Conservation (phyloP, 768 basidiomycete genomes). For the Termitomyces sp. region DNA sequence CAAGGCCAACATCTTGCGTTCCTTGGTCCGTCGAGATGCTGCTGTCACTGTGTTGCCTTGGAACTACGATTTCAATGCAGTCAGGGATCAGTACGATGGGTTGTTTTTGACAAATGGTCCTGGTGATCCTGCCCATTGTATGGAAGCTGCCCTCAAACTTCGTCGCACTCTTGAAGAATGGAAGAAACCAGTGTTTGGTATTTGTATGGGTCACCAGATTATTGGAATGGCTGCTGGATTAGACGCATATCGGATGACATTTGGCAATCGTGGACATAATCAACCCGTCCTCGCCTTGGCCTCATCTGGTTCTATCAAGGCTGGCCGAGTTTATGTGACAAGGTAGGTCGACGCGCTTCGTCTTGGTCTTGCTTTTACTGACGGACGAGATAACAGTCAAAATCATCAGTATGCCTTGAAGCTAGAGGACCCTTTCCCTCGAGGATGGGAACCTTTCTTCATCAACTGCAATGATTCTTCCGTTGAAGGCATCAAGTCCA, state of each 20-base stretch:
- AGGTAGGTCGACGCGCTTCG: slow-evolving; percentile 40
- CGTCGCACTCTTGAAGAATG: slow-evolving; percentile 82
- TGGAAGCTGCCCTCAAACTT: slow-evolving; percentile 76
- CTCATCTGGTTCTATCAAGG: slow-evolving; percentile 88
- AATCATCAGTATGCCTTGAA: slow-evolving; percentile 98
- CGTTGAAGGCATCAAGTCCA: slow-evolving; percentile 97
- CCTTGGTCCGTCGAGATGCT: slow-evolving; percentile 86
- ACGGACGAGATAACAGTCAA: slow-evolving; percentile 45
- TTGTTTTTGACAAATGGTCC: slow-evolving; percentile 97
- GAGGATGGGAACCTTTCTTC: slow-evolving; percentile 98
- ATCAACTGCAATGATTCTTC: slow-evolving; percentile 99
- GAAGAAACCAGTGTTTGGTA: slow-evolving; percentile 93
- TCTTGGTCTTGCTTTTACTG: background rate
- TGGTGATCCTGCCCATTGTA: slow-evolving; percentile 87
- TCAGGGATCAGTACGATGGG: slow-evolving; percentile 90
- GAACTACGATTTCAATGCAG: slow-evolving; percentile 93
- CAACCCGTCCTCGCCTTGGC: slow-evolving; percentile 96
- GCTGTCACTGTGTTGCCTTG: slow-evolving; percentile 95
- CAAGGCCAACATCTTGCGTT: slow-evolving; percentile 95
- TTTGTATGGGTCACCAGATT: slow-evolving; percentile 99
- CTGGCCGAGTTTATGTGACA: slow-evolving; percentile 95
- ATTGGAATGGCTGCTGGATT: slow-evolving; percentile 96
- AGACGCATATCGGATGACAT: slow-evolving; percentile 97
- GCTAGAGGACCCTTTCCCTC: slow-evolving; percentile 91
- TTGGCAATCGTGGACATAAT: slow-evolving; percentile 99